These are phyloP conservation scores for Penicillium alfredii DNA, from an alignment of 495 filamentous ascomycete species.

Conservation along the genomic window DNA sequence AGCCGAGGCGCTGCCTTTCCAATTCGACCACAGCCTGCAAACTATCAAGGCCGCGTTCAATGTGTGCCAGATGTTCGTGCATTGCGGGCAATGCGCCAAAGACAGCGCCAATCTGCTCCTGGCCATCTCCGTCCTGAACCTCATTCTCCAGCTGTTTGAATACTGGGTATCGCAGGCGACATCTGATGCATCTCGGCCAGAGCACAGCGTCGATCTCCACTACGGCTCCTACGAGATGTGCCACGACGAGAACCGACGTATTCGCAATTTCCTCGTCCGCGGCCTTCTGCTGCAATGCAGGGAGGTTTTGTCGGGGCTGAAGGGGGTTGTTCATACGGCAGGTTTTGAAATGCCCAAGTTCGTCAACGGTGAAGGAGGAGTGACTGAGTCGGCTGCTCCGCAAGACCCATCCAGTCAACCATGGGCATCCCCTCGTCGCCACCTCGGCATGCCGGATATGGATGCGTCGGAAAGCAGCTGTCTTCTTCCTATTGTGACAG, in stretches of 20 bases:
- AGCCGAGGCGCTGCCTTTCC: constrained; percentile 22
- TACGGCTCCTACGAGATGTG: constrained; percentile 39
- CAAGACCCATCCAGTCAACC: no score
- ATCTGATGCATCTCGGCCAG: constrained; percentile 11
- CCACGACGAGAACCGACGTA: constrained; percentile 29
- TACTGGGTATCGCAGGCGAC: constrained; percentile 31
- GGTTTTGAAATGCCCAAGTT: constrained; percentile 9
- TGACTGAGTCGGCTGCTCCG: constrained; percentile 8
- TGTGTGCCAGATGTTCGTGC: constrained; percentile 31
- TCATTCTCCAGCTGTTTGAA: constrained; percentile 33
- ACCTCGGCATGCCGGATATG: no score
- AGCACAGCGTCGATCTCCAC: constrained; percentile 19
- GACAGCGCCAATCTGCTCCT: constrained; percentile 29
- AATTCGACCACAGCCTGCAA: constrained; percentile 38
- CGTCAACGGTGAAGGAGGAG: constrained; percentile 7
- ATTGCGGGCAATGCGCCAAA: constrained; percentile 33
- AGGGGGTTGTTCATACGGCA: constrained; percentile 12
- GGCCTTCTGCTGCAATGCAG: constrained; percentile 28
- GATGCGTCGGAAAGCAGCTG: constrained; percentile 15
- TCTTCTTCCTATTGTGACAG: constrained; percentile 32
- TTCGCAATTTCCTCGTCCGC: constrained; percentile 29
- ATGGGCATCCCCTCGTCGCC: no score
- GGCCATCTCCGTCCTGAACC: constrained; percentile 30
- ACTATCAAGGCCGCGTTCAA: constrained; percentile 29
- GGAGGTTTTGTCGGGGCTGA: constrained; percentile 25